Base-by-base conservation (phyloP, 2,329 filamentous ascomycete species). In the Diaporthe destruens region DNA sequence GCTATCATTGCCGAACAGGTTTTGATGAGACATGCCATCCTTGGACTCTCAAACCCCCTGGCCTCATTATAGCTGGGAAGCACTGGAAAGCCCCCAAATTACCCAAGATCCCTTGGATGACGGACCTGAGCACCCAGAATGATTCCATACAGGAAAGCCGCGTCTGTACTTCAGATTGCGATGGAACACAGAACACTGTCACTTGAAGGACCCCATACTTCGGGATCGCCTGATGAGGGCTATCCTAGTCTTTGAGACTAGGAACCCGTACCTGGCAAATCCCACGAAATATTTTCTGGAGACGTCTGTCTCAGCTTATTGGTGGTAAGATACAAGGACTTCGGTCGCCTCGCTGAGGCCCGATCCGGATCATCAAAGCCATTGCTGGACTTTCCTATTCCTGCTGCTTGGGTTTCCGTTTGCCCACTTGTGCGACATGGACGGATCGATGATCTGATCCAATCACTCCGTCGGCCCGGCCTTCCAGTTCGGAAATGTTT, bases 291-390 rank as follows among this genome's bases (percentile, higher is more conserved):
- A 1, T 56, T 12, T 47, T 44, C n/a, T 69, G 47, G 9, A 53
- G 44, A 69, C 51, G 25, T 53, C 65, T 56, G 71, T 72, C 55
- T 69, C 65, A 54, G 44, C 54, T 69, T 16, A 51, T 63, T 54
- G 71, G 67, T 23, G 71, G 71, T 72, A 72, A 72, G 71, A 42
- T 63, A 34, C 47, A 55, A 25, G 56, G 47, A 55, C 67, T 14
- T 70, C 54, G 56, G 71, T 54, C 20, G 51, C 36, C 71, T 66
- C 66, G 66, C 47, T 65, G 71, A 70, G 71, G 51, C 56, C 59
- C 63, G 56, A 63, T 53, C 65, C 66, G 39, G 65, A 56, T 32
- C 66, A 49, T 49, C 71, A 72, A 56, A 56, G 47, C 25, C 57
- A 59, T 57, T 51, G 65, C 65, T 47, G 65, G 65, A 63, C 56